Conservation (phyloP, 2,329 filamentous ascomycete genomes). For the Neofusicoccum parvum region DNA sequence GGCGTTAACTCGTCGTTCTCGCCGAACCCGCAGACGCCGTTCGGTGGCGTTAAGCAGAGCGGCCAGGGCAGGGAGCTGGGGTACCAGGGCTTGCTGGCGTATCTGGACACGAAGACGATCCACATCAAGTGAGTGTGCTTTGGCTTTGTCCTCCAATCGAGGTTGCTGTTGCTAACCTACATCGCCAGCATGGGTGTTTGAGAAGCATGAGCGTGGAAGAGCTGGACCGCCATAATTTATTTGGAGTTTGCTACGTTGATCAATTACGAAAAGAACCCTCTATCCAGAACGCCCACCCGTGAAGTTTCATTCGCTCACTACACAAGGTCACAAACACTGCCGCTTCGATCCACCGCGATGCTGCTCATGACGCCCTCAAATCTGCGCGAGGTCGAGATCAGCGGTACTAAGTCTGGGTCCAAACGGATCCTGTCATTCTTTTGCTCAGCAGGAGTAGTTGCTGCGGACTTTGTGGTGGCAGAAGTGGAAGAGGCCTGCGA, state of each 20-base stretch:
- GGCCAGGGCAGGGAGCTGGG: constrained; percentile 38
- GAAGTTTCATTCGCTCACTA: background rate
- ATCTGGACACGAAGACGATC: constrained; percentile 37
- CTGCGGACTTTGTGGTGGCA: no score
- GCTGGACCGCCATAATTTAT: no score
- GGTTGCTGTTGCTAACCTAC: background rate
- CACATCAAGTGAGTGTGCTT: constrained; percentile 27
- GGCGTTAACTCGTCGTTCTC: constrained; percentile 33
- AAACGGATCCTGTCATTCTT: background rate
- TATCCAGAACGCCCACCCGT: background rate
- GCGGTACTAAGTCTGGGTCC: background rate
- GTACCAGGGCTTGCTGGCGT: constrained; percentile 33
- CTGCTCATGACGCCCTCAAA: background rate
- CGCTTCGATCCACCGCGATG: background rate
- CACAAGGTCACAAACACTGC: background rate
- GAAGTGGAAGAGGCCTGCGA: background rate
- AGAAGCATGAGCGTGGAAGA: background rate
- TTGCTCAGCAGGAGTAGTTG: background rate
- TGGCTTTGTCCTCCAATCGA: background rate
- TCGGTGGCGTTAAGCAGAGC: constrained; percentile 37
- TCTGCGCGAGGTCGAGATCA: background rate
- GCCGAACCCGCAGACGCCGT: constrained; percentile 29
- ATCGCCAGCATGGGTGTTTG: background rate
- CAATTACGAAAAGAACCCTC: no score
- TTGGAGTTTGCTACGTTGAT: no score